Evolutionary conservation across 2,329 filamentous ascomycete species (phyloP).

Genomic region (Boeremia exigua): DNA sequence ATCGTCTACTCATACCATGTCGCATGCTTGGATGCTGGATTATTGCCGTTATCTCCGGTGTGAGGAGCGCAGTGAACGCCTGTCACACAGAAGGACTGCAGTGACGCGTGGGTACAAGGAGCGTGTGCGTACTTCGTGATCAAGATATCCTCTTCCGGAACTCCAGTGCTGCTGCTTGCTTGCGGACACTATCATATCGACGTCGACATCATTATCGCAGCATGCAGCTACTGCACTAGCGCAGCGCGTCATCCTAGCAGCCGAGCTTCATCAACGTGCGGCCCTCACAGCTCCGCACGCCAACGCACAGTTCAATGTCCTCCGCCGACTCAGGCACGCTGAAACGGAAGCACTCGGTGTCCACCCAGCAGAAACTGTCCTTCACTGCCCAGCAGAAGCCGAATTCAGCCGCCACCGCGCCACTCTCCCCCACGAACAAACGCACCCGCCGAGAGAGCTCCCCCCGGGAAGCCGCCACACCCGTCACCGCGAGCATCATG

Average conservation of each 20-base stretch:
- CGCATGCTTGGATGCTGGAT: background rate
- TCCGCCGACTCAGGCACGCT: constrained; percentile 35
- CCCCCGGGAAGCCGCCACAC: constrained; percentile 19
- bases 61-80: background rate
- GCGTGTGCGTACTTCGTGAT: background rate
- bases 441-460: constrained; percentile 39
- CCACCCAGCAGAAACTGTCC: constrained; percentile 46
- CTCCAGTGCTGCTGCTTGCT: too few relatives aligned
- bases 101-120: background rate
- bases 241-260: constrained; percentile 37
- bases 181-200: background rate
- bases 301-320: constrained; percentile 40
- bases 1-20: background rate
- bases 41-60: constrained; percentile 10
- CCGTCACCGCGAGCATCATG: constrained; percentile 27
- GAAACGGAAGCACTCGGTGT: constrained; percentile 47
- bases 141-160: background rate
- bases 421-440: constrained; percentile 40
- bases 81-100: background rate
- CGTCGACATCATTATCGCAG: constrained; percentile 11
- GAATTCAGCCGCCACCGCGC: constrained; percentile 28
- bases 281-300: constrained; percentile 25
- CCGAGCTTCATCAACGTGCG: constrained; percentile 23
- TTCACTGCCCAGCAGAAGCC: constrained; percentile 47
- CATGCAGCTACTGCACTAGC: constrained; percentile 14